These are phyloP conservation scores for Pseudogymnoascus verrucosus DNA, from an alignment of 2,329 filamentous ascomycete species.

Conservation along the genomic window DNA sequence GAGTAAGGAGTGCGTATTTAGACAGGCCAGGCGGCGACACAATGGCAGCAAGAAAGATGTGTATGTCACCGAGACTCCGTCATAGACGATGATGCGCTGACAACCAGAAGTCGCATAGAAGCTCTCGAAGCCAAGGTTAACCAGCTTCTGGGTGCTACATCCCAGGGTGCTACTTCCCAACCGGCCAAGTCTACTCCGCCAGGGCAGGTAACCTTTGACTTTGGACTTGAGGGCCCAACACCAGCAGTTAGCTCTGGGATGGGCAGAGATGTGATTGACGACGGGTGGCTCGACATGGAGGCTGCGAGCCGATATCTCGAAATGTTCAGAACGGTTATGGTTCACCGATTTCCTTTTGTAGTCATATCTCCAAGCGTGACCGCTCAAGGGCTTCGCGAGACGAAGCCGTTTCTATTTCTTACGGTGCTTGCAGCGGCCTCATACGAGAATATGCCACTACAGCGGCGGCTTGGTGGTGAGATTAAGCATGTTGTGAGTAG, in stretches of 20 bases:
- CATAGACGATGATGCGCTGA: constrained; percentile 4
- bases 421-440: constrained; percentile 14
- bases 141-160: constrained; percentile 14
- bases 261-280: constrained; percentile 6
- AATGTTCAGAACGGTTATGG: constrained; percentile 27
- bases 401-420: constrained; percentile 6
- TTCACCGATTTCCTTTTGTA: constrained; percentile 32
- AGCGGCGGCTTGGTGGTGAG: constrained; percentile 27
- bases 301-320: neutral
- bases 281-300: neutral
- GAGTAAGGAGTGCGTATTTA: constrained; percentile 30
- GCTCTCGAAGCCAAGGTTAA: constrained; percentile 26
- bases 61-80: constrained; percentile 14
- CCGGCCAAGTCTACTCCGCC: constrained; percentile 21
- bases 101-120: constrained; percentile 26
- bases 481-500: constrained; percentile 27
- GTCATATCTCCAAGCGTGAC: constrained; percentile 24
- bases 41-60: constrained; percentile 31
- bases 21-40: constrained; percentile 29
- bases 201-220: neutral
- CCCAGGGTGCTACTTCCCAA: constrained; percentile 16
- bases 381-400: constrained; percentile 22
- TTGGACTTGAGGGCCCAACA: neutral
- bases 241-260: neutral
- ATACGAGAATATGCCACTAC: constrained; percentile 28